Conservation (phyloP, 805 yeast genomes). For the Blastobotrys attinorum region DNA sequence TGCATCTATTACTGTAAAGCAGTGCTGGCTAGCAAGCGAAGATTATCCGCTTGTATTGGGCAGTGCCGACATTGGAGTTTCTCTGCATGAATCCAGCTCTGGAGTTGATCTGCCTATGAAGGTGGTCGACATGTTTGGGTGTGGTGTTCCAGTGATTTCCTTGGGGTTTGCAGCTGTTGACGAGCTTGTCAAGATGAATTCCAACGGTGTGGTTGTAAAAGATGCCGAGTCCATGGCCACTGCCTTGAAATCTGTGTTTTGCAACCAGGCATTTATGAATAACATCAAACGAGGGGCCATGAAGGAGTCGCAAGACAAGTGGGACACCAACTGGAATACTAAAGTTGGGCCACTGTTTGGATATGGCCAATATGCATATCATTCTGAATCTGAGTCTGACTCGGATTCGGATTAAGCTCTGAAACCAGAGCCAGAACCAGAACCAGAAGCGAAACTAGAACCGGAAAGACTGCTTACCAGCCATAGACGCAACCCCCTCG, state of each 20-base stretch:
- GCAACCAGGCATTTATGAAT: constrained; percentile 25
- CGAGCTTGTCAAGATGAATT: constrained; percentile 63
- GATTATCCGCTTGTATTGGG: constrained; percentile 74
- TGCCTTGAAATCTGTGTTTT: constrained; percentile 30
- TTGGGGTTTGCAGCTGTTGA: constrained; percentile 66
- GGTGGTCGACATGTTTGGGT: constrained; percentile 91
- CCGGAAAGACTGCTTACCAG: no score
- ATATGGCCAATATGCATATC: background rate
- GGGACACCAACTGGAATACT: constrained; percentile 71
- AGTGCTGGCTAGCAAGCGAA: constrained; percentile 69
- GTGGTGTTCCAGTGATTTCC: constrained; percentile 86
- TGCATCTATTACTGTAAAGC: constrained; percentile 45
- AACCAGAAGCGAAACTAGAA: no score
- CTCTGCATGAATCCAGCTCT: constrained; percentile 84
- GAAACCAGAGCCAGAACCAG: no score
- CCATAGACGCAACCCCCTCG: no score
- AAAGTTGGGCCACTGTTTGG: constrained; percentile 38
- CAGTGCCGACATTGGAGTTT: constrained; percentile 79
- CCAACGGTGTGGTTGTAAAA: constrained; percentile 59
- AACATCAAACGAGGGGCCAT: constrained; percentile 61
- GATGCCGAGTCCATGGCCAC: constrained; percentile 38
- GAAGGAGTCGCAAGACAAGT: constrained; percentile 55
- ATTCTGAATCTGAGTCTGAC: background rate
- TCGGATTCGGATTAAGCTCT: no score
- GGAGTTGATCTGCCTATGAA: constrained; percentile 98